Conservation (phyloP, 106 monocot genomes). For the Apostasia shenzhenica region DNA sequence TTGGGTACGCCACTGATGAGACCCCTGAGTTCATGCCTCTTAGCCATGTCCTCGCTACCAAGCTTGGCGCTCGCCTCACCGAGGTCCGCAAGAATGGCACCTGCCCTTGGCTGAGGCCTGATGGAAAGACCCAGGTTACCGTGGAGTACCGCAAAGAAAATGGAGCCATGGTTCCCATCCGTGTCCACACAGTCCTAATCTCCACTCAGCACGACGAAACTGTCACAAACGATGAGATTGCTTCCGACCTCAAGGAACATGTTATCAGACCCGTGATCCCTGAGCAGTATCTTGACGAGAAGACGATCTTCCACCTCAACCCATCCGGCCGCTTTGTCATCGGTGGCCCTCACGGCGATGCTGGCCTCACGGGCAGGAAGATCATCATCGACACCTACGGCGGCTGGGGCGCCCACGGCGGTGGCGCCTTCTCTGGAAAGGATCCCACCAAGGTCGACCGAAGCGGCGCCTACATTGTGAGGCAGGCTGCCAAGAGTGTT, state of each 20-base stretch:
- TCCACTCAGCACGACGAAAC: conserved; percentile 43
- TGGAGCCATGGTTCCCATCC: conserved; percentile 32
- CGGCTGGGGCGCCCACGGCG: no score
- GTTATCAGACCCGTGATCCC: conserved; percentile 27
- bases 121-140: conserved; percentile 35
- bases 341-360: conserved; percentile 26
- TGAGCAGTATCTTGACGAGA: not conserved
- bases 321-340: conserved; percentile 1
- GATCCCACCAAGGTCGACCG: no score
- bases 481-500: conserved; percentile 7
- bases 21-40: conserved; percentile 40
- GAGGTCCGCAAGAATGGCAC: conserved; percentile 34
- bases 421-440: no score
- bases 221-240: conserved; percentile 39
- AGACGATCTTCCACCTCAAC: no score
- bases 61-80: conserved; percentile 28
- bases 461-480: conserved; percentile 23
- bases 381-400: not conserved
- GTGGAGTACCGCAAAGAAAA: conserved; percentile 24
- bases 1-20: conserved; percentile 27
- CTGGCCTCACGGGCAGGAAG: conserved; percentile 25
- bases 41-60: conserved; percentile 33
- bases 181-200: conserved; percentile 31
- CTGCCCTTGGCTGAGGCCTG: conserved; percentile 32
- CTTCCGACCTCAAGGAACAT: conserved; percentile 31